These are phyloP conservation scores for Saprolegnia diclina DNA, from an alignment of 352 stramenopile genomes.

Conservation along the genomic window DNA sequence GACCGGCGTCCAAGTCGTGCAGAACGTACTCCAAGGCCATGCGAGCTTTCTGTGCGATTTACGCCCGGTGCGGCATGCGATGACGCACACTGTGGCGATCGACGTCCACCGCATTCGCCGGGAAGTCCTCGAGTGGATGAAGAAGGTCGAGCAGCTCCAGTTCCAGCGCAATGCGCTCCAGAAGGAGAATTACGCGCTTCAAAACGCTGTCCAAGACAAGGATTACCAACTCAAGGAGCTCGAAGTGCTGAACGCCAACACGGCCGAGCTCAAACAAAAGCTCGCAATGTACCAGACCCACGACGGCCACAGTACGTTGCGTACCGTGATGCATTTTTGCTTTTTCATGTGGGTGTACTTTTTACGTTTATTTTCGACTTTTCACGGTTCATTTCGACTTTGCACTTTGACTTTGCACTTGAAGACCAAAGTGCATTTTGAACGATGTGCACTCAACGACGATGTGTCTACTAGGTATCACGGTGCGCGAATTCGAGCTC, in stretches of 20 bases:
- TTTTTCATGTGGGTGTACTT: neutral
- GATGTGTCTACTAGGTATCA: constrained; percentile 10
- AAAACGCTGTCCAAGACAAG: constrained; percentile 60
- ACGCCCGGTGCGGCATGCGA: constrained; percentile 2
- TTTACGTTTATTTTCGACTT: neutral
- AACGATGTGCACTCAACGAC: no score
- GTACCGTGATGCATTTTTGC: neutral
- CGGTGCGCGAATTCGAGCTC: constrained; percentile 20
- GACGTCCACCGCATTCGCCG: constrained; percentile 23
- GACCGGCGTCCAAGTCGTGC: neutral
- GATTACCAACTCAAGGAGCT: constrained; percentile 44
- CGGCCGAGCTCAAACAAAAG: constrained; percentile 40
- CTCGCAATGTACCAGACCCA: constrained; percentile 32
- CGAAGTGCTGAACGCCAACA: constrained; percentile 34
- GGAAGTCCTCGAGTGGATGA: constrained; percentile 26
- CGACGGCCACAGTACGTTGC: constrained; percentile 15
- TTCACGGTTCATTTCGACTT: no score
- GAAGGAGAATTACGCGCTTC: constrained; percentile 69
- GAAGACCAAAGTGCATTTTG: no score
- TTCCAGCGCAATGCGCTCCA: constrained; percentile 65
- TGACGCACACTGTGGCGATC: neutral
- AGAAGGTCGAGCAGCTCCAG: constrained; percentile 52
- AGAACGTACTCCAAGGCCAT: constrained; percentile 20
- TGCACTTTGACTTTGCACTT: no score
- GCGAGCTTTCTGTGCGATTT: constrained; percentile 24